Evolutionary conservation across 2,329 filamentous ascomycete genomes (phyloP).

Genomic region (Penicillium olsonii): DNA sequence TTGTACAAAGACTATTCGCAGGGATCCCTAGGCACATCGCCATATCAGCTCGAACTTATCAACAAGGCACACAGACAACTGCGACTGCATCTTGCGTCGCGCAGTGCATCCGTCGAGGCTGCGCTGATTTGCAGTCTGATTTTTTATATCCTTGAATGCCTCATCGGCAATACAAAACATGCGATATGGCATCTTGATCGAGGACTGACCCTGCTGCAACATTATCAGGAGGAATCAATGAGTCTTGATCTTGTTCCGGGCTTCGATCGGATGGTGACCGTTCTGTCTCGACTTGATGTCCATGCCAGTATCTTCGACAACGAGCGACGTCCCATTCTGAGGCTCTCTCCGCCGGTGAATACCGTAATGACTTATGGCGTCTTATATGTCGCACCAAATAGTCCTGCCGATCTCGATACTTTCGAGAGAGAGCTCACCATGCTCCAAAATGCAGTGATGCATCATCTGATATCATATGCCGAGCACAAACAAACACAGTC

Average conservation of each 20-base stretch:
- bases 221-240: background rate
- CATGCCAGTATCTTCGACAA: background rate
- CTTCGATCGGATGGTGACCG: background rate
- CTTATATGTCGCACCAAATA: background rate
- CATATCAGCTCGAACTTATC: background rate
- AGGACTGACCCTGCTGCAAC: conserved; percentile 20
- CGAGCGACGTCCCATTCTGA: background rate
- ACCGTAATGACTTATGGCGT: background rate
- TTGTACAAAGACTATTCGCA: background rate
- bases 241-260: background rate
- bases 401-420: conserved; percentile 1
- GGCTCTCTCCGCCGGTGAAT: background rate
- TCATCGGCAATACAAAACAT: conserved; percentile 22
- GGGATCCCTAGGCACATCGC: background rate
- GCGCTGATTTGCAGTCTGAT: conserved; percentile 29
- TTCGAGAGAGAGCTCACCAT: conserved; percentile 18
- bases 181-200: conserved; percentile 29
- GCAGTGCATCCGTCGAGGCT: conserved; percentile 20
- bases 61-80: background rate
- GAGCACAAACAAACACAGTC: conserved; percentile 5
- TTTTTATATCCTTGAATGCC: conserved; percentile 28
- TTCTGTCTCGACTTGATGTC: background rate
- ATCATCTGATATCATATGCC: conserved; percentile 18
- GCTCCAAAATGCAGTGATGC: conserved; percentile 25
- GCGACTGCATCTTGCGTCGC: background rate